A percentile compares a stretch with the other conserved stretches of the same genome.
Conservation (phyloP, 768 basidiomycete species). For the Russula griseocarnosa region DNA sequence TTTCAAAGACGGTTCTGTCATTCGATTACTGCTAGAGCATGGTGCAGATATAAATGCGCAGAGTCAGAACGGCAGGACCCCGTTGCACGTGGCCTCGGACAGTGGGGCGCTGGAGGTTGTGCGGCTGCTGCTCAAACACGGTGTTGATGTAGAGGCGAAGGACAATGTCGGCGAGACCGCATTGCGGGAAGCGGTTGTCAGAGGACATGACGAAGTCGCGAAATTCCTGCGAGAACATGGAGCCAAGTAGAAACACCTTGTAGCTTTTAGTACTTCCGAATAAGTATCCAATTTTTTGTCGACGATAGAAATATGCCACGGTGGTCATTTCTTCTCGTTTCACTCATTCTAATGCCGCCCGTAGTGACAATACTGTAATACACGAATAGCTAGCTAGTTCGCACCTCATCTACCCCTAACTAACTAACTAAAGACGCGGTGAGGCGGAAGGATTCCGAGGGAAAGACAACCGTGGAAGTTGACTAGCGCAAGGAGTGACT, state of each 20-base stretch:
- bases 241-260: neutral
- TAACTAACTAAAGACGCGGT: too few species aligned
- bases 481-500: too few species aligned
- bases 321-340: too few species aligned
- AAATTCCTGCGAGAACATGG: neutral
- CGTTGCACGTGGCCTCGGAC: neutral
- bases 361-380: too few species aligned
- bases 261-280: too few species aligned
- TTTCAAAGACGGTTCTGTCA: neutral
- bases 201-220: neutral
- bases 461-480: too few species aligned
- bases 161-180: neutral
- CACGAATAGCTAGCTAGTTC: too few species aligned
- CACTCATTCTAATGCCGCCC: too few species aligned
- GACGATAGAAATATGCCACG: too few species aligned
- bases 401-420: too few species aligned
- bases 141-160: neutral
- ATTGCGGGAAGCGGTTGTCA: neutral
- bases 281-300: too few species aligned
- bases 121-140: neutral
- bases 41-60: neutral
- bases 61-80: neutral
- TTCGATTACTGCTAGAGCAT: neutral
- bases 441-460: too few species aligned
- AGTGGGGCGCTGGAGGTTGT: neutral